A percentile compares a stretch with the other conserved stretches of the same genome.
Evolutionary conservation across 148 eudicot species (phyloP).

Genomic region (Beta vulgaris): DNA sequence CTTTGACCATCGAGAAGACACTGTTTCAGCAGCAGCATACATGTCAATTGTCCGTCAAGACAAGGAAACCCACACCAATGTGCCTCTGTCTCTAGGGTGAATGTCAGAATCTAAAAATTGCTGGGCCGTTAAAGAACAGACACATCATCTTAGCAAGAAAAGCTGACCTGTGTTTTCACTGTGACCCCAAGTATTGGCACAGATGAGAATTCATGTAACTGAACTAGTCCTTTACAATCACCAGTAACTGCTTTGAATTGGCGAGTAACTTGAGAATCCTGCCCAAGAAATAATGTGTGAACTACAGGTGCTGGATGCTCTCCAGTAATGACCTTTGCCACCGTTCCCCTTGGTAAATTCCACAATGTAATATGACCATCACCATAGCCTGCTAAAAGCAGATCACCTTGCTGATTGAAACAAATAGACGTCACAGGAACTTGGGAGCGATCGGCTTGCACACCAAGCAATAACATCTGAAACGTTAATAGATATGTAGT

Average conservation of each 20-base stretch:
- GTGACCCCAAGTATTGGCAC: conserved; percentile 61
- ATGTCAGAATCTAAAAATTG: not conserved
- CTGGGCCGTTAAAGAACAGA: not conserved
- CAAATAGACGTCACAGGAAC: conserved; percentile 81
- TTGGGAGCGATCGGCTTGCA: conserved; percentile 72
- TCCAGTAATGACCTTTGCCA: conserved; percentile 62
- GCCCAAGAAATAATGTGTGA: conserved; percentile 74
- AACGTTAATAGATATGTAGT: conserved; percentile 8
- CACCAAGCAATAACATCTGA: conserved; percentile 76
- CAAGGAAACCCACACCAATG: conserved; percentile 5
- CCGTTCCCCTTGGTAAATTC: conserved; percentile 70
- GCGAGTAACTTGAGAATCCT: conserved; percentile 67
- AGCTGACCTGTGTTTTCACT: conserved; percentile 52
- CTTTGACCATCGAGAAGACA: conserved; percentile 80
- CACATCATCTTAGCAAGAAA: conserved; percentile 3
- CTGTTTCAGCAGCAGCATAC: conserved; percentile 38
- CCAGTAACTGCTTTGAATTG: conserved; percentile 79
- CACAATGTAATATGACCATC: conserved; percentile 78
- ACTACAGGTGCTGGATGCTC: conserved; percentile 80
- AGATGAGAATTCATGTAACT: conserved; percentile 56
- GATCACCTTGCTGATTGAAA: conserved; percentile 86
- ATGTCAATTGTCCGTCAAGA: conserved; percentile 10
- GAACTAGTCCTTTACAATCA: conserved; percentile 76
- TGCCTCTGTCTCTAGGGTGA: not conserved
- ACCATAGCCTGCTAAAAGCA: conserved; percentile 86